Base-by-base conservation (phyloP, 805 yeast genomes). In the Candida jianshihensis region DNA sequence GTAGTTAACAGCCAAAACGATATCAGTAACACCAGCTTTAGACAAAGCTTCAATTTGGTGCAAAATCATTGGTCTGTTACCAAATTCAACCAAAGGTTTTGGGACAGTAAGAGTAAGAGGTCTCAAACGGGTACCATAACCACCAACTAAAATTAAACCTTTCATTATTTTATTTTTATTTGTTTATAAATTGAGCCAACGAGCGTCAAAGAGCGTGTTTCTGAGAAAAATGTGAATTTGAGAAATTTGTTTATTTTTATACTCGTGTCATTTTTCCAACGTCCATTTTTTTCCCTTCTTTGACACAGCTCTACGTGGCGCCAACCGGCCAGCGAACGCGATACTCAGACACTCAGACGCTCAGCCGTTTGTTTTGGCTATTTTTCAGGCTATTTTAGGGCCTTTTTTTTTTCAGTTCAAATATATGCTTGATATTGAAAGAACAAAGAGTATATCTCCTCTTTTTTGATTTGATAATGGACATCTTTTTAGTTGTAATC, bases 91-190 rank as follows among this genome's bases (percentile, higher is more conserved):
- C 66, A 89, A 74, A 35, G 97, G 97, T 70, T 89, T 89, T 64
- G 97, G 97, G 48, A 81, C 75, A 41, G 97, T 87, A 55, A 89
- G 72, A 45, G 97, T 89, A 58, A 92, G 74, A 46, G 99, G 99
- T 78, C 99, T 89, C 73, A 92, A 83, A 73, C 99, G 92, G 59
- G 99, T 92, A 75, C 99, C 99, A 74, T 89, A 92, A 68, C 98
- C 98, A 62, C 98, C 98, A 56, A 90, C 97, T 64, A 90, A 81
- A 75, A 90, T 90, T 67, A 90, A 79, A 63, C 95, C 96, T 74
- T 88, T 88, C 97, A 88, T 87, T 54, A 18, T 49, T 85, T 83
- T 48, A 7, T 21, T 18, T 6, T 13, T 35, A 16, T 26, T 24
- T 9, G 11, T 26, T n/a, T 20, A 14, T 13, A 6, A 17, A 6